Percentiles rank a stretch among this genome's conserved stretches.
Evolutionary conservation across 768 basidiomycete species (phyloP).

Genomic region (Phanerodontia chrysosporium): DNA sequence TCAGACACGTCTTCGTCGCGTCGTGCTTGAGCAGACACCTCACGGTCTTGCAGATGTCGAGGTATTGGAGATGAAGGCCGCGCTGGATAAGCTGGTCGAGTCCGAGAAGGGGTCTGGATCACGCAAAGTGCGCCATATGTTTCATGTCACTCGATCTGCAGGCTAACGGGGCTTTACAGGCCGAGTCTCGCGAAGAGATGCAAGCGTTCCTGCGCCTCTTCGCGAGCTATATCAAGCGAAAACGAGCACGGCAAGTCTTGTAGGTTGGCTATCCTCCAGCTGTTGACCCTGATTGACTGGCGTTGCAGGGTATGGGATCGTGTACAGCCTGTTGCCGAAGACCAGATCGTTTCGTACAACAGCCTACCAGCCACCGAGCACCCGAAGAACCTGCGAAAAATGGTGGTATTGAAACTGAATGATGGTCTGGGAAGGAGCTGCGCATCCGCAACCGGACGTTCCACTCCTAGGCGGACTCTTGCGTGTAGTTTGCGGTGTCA

Average conservation of each 20-base stretch:
- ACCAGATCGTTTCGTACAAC: conserved; percentile 60
- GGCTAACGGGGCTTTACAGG: too few relatives aligned
- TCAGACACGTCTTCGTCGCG: conserved; percentile 17
- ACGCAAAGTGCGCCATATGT: not conserved
- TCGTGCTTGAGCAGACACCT: not conserved
- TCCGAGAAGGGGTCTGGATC: not conserved
- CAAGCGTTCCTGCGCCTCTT: conserved; percentile 93
- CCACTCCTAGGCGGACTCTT: too few relatives aligned
- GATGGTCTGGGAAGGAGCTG: conserved; percentile 72
- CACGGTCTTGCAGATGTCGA: not conserved
- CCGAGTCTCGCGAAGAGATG: conserved; percentile 94
- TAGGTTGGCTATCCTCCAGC: conserved; percentile 35
- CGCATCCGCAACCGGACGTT: too few relatives aligned
- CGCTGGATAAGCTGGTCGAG: not conserved
- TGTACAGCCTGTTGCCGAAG: conserved; percentile 58
- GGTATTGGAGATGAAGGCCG: not conserved
- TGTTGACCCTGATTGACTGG: not conserved
- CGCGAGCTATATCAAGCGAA: conserved; percentile 88
- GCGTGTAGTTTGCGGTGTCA: too few relatives aligned
- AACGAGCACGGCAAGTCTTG: conserved; percentile 82
- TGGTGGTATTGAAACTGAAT: conserved; percentile 76
- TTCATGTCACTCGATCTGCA: too few relatives aligned
- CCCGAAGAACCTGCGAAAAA: conserved; percentile 53
- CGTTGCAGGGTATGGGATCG: conserved; percentile 25
- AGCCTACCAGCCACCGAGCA: conserved; percentile 39